Conservation (phyloP, 2,329 filamentous ascomycete species). For the Ilyonectria robusta region DNA sequence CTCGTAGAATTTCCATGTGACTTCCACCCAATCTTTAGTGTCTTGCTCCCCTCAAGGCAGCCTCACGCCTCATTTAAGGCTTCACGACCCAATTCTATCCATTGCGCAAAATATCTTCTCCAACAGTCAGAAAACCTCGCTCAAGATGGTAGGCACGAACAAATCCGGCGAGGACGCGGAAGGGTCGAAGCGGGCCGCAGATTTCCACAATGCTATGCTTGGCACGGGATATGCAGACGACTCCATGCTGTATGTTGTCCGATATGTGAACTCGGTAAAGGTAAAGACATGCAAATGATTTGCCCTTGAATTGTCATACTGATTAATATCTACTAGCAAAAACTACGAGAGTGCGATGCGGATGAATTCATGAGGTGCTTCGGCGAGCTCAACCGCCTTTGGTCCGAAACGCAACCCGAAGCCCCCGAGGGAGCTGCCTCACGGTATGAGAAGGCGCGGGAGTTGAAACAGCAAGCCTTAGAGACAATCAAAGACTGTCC, state of each 20-base stretch:
- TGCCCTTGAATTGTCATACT: neutral
- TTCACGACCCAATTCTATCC: too few species aligned
- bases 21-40: conserved; percentile 15
- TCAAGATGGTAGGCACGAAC: conserved; percentile 16
- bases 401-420: conserved; percentile 21
- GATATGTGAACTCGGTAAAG: conserved; percentile 45
- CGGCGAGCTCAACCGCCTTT: conserved; percentile 34
- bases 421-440: conserved; percentile 12
- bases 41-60: neutral
- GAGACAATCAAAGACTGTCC: conserved; percentile 47
- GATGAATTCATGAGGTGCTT: conserved; percentile 41
- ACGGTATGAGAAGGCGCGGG: conserved; percentile 32
- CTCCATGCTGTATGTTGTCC: conserved; percentile 49
- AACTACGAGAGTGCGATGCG: conserved; percentile 45
- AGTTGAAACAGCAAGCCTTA: conserved; percentile 41
- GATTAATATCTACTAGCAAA: conserved; percentile 30
- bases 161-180: conserved; percentile 21
- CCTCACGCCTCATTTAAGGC: neutral
- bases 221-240: conserved; percentile 49
- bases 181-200: conserved; percentile 45
- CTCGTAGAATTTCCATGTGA: conserved; percentile 21
- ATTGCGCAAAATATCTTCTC: too few species aligned
- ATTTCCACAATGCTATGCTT: conserved; percentile 47
- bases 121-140: too few species aligned
- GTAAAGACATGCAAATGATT: conserved; percentile 24